These are phyloP conservation scores for Colletotrichum tropicicola DNA, from an alignment of 2,329 filamentous ascomycete species.

Conservation along the genomic window DNA sequence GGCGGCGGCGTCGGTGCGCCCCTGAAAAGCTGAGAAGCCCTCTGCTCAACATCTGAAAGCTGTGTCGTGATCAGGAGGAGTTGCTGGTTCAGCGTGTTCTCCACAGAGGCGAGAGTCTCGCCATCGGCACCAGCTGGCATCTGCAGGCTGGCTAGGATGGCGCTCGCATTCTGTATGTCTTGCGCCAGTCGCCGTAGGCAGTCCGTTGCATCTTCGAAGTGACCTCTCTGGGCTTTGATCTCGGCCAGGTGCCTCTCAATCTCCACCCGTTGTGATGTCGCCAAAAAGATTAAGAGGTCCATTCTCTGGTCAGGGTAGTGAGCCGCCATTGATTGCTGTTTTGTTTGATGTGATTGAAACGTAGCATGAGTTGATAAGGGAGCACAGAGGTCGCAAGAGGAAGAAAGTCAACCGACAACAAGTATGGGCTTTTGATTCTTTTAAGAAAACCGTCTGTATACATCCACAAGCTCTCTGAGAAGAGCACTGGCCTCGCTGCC, in stretches of 20 bases:
- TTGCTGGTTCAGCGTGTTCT: constrained; percentile 3
- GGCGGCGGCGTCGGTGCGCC: not conserved
- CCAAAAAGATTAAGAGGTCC: not conserved
- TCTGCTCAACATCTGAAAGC: not conserved
- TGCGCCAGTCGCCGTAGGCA: not conserved
- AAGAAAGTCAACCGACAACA: not conserved
- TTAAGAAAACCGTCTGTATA: not conserved
- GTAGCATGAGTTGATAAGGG: not conserved
- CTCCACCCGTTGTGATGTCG: not conserved
- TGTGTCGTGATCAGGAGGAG: not conserved
- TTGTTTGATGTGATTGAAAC: not conserved
- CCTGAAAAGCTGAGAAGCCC: not conserved
- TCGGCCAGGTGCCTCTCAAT: constrained; percentile 10
- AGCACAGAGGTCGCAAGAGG: not conserved
- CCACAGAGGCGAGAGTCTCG: not conserved
- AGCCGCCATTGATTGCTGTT: not conserved
- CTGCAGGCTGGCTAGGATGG: not conserved
- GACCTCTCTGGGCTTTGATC: not conserved
- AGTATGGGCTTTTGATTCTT: not conserved
- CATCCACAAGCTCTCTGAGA: not conserved
- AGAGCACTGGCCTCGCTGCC: not conserved
- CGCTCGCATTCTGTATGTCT: not conserved
- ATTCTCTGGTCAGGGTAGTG: not conserved
- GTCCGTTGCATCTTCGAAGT: not conserved
- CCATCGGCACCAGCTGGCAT: not conserved